Base-by-base conservation (phyloP, 441 rosid species). In the Metrosideros polymorpha region DNA sequence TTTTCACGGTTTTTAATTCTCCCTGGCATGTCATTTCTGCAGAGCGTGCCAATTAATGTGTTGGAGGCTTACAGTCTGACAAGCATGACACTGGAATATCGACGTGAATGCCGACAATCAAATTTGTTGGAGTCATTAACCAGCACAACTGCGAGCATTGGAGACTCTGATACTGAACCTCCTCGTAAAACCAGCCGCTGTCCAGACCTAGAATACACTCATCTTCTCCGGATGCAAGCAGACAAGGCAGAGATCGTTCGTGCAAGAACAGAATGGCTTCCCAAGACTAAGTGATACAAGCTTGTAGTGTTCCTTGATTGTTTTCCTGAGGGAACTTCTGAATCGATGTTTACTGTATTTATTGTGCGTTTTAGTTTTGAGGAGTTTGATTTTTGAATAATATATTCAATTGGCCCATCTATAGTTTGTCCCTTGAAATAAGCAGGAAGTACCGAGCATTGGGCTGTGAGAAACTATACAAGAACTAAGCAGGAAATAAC, bases 61-160 rank as follows among this genome's bases (percentile, higher is more conserved):
- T 63, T 92, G 54, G 91, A 88, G 82, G 89, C 91, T 14, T 91
- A 88, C 89, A 86, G 85, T 42, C 86, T 93, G 4, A 89, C 89
- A 52, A 91, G 93, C 91, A 90, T 93, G 92, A 92, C 93, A 6
- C 87, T 93, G 50, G 95, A 92, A 87, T 93, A 91, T 66, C 82
- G 93, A 83, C 88, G 91, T 1, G 93, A 93, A 88, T 92, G 94
- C 85, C 85, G 91, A 12, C 92, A 90, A 54, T 88, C 93, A 25
- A 91, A 86, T 39, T 82, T 91, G 89, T 86, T 93, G 8, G 93
- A 91, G 86, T 93, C 95, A 2, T 56, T 92, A 83, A 91, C 95
- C 25, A 90, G 92, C 50, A 14, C 88, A 9, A 89, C 88, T 6
- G 82, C 89, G 0, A 86, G 84, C 14, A 47, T 77, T 17, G 89